Conservation (phyloP, 495 filamentous ascomycete species). For the Pseudoneurospora amorphoporcata region DNA sequence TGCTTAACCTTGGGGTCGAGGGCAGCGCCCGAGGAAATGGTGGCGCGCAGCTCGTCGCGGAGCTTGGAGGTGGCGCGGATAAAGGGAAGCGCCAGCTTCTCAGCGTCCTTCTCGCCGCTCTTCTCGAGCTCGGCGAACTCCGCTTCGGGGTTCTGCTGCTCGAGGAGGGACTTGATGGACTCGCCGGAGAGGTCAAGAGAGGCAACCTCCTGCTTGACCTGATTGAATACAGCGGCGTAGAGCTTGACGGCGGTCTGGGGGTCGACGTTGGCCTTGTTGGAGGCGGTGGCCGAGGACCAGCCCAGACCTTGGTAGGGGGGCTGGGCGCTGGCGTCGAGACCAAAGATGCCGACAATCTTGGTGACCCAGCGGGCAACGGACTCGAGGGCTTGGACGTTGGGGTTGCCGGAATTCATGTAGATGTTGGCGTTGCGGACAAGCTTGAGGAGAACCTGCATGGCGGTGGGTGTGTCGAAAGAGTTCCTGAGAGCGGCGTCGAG, state of each 20-base stretch:
- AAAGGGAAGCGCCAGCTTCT: slow-evolving; percentile 51
- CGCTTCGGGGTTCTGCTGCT: slow-evolving; percentile 25
- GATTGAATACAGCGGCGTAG: slow-evolving; percentile 29
- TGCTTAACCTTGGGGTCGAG: slow-evolving; percentile 45
- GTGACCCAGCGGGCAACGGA: slow-evolving; percentile 71
- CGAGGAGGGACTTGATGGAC: slow-evolving; percentile 19
- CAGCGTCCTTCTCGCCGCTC: slow-evolving; percentile 31
- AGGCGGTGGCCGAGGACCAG: slow-evolving; percentile 66
- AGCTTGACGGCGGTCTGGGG: slow-evolving; percentile 35
- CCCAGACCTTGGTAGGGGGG: slow-evolving; percentile 56
- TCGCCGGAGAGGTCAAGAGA: slow-evolving; percentile 25
- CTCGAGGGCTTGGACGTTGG: slow-evolving; percentile 45
- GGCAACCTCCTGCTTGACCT: slow-evolving; percentile 28
- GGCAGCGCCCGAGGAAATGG: slow-evolving; percentile 40
- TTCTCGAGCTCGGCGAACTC: slow-evolving; percentile 34
- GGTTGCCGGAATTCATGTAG: slow-evolving; percentile 46
- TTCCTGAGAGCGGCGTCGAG: slow-evolving; percentile 63
- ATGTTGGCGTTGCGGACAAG: slow-evolving; percentile 67
- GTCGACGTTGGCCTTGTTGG: slow-evolving; percentile 39
- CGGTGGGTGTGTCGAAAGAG: slow-evolving; percentile 78
- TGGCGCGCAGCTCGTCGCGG: slow-evolving; percentile 55
- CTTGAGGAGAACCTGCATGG: slow-evolving; percentile 63
- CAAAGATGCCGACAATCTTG: slow-evolving; percentile 71
- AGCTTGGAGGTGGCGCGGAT: slow-evolving; percentile 53
- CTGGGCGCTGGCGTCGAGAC: slow-evolving; percentile 60